Base-by-base conservation (phyloP, 176 grass and related monocot species). In the Avena atlantica region DNA sequence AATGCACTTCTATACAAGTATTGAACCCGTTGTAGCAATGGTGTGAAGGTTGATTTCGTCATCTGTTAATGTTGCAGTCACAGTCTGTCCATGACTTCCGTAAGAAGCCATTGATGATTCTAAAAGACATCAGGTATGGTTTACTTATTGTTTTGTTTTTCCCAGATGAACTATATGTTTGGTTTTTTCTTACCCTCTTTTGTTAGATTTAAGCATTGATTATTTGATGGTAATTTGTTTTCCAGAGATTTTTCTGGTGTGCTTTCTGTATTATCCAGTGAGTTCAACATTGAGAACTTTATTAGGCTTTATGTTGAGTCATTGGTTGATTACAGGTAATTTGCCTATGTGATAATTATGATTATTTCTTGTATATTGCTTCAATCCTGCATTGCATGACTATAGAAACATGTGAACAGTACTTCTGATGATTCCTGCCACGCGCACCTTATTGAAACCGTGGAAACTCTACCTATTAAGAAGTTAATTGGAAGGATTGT, bases 231-330 rank as follows among this genome's bases (percentile, higher is more conserved):
- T 52, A 72, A 67, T 73, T 82, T 75, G 13, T 73, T 88, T 83
- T 81, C n/a, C 84, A 98, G 96, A 92, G 93, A 98, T 77, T 89
- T 98, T 86, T 48, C 84, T 85, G 93, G 84, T 23, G 87, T 98
- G 74, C 93, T 98, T 86, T 67, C 88, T 89, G 88, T 88, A 78
- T 78, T 98, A 81, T 91, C 88, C 57, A 85, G 59, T 21, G 91
- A 98, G 79, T 98, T 92, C 85, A 98, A 98, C 71, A 85, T 94
- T 19, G 88, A 91, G n/a, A 91, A 53, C 49, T 98, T 98, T 70
- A 79, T 92, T n/a, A 83, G 81, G 70, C 67, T 98, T 84, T 98
- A 95, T 91, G 64, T 94, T 84, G 96, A 92, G 70, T 89, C 96
- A 61, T 84, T 95, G 78, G 86, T 95, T 84, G 90, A 80, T 45